Conservation (phyloP, 495 filamentous ascomycete genomes). For the Pyrenopolyporus hunteri region DNA sequence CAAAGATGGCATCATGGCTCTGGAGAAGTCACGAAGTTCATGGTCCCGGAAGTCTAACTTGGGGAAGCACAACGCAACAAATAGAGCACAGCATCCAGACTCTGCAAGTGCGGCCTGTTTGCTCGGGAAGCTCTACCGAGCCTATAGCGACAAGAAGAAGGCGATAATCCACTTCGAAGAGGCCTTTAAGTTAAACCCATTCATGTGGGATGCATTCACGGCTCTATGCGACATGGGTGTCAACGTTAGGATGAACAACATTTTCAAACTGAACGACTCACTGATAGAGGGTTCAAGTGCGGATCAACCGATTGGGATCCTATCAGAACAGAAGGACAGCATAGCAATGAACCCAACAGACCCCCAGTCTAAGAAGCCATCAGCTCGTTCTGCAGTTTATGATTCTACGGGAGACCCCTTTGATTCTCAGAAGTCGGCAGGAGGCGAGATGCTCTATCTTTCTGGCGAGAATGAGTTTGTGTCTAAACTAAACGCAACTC, state of each 20-base stretch:
- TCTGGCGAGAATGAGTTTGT: conserved; percentile 50
- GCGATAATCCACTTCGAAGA: conserved; percentile 85
- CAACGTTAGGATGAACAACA: conserved; percentile 75
- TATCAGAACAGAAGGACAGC: conserved; percentile 42
- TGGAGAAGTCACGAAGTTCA: conserved; percentile 73
- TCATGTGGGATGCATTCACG: conserved; percentile 97
- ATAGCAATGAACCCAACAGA: conserved; percentile 35
- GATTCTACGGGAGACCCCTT: conserved; percentile 52
- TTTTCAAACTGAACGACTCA: conserved; percentile 73
- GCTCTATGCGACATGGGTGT: conserved; percentile 73
- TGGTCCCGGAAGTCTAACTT: conserved; percentile 77
- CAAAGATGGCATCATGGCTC: conserved; percentile 76
- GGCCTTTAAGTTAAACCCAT: conserved; percentile 86
- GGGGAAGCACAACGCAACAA: conserved; percentile 75
- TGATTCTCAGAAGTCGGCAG: conserved; percentile 44
- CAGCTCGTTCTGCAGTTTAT: conserved; percentile 42
- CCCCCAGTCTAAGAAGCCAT: conserved; percentile 46
- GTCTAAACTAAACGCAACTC: conserved; percentile 49
- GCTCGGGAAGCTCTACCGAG: conserved; percentile 85
- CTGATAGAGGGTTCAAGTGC: conserved; percentile 47
- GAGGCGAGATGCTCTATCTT: conserved; percentile 44
- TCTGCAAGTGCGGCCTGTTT: conserved; percentile 79
- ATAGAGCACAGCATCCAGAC: conserved; percentile 77
- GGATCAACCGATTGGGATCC: conserved; percentile 38
- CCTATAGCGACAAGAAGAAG: conserved; percentile 77